Base-by-base conservation (phyloP, 192 early-diverging fungal genomes). In the Coemansia brasiliensis region DNA sequence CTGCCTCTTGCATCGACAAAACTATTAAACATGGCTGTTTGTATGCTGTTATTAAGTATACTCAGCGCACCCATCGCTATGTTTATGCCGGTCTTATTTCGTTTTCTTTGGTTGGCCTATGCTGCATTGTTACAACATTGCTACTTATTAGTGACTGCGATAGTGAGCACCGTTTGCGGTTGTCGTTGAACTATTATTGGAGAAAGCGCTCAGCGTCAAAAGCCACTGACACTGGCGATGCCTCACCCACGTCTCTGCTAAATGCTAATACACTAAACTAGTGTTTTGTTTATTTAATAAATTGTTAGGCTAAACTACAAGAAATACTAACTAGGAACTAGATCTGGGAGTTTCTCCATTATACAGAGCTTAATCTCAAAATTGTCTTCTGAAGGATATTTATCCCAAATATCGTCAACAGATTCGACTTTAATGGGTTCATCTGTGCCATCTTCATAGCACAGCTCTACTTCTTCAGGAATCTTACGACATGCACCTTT, bases 11-110 rank as follows among this genome's bases (percentile, higher is more conserved):
- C 32, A 11, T 38, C 1, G 35, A 63, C 27, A 18, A 25, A 1
- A 27, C 45, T 6, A 63, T 59, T 17, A 42, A 60, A 18, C 55
- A 69, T 17, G 73, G 73, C 4, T 75, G 73, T 50, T 61, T 65
- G 51, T 59, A 65, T n/a, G 42, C 67, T 0, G 63, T 75, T 3
- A 48, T 69, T 9, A 66, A 62, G 16, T 76, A 76, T 24, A 56
- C 55, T 11, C 62, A 65, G 59, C 48, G 53, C 10, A 44, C 59
- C 25, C 59, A 69, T 27, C 48, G 73, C 0, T 69, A 61, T 13
- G 61, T 68, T 0, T 76, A 76, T 41, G 73, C 73, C 8, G 73
- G 73, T 11, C 45, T 76, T 11, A 58, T 69, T 38, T 45, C 60
- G 4, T 57, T 65, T 13, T 65, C 60, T 39, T 39, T 76, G 7